These are phyloP conservation scores for Cladosporium halotolerans DNA, from an alignment of 2,329 filamentous ascomycete genomes.

Conservation along the genomic window DNA sequence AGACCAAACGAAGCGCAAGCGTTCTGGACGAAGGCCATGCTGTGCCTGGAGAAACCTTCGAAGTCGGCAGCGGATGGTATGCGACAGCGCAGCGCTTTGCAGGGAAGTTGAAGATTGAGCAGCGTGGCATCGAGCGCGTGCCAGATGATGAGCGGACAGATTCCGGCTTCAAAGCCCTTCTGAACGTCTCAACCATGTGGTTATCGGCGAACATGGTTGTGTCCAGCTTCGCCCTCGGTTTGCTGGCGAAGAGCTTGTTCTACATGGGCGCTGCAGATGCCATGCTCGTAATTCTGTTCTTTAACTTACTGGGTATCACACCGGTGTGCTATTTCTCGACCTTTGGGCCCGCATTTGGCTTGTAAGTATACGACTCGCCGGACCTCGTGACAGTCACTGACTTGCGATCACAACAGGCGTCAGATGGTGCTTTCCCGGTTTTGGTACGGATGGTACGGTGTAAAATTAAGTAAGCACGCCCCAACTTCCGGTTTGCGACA, in stretches of 20 bases:
- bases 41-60: constrained; percentile 54
- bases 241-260: constrained; percentile 64
- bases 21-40: constrained; percentile 26
- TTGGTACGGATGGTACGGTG: constrained; percentile 56
- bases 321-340: constrained; percentile 73
- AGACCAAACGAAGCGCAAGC: not conserved
- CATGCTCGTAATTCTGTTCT: constrained; percentile 64
- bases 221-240: constrained; percentile 68
- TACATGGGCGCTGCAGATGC: constrained; percentile 66
- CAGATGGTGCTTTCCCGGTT: constrained; percentile 77
- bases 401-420: constrained; percentile 33
- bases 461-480: constrained; percentile 36
- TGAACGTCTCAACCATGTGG: constrained; percentile 70
- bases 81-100: not conserved
- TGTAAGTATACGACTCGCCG: constrained; percentile 29
- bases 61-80: constrained; percentile 40
- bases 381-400: not conserved
- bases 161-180: constrained; percentile 45
- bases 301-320: constrained; percentile 66
- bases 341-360: constrained; percentile 66
- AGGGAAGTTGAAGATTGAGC: constrained; percentile 52
- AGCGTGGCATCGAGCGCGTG: constrained; percentile 69
- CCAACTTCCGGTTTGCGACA: constrained; percentile 3
- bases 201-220: constrained; percentile 73
- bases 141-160: constrained; percentile 63